Evolutionary conservation across 192 early-diverging fungal species (phyloP).

Genomic region (Martensiomyces pterosporus): DNA sequence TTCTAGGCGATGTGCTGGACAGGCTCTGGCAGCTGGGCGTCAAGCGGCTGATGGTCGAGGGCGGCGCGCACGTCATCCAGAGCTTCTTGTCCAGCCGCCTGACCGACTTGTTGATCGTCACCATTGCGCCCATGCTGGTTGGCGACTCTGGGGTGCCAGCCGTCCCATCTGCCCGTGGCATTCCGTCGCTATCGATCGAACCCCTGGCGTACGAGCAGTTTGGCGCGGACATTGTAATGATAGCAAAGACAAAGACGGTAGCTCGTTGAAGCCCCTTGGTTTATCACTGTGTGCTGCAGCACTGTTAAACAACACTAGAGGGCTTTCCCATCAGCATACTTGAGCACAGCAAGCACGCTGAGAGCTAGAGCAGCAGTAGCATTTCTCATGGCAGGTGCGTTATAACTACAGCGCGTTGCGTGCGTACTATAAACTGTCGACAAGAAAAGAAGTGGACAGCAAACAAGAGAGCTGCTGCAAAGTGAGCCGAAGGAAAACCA

Average conservation of each 20-base stretch:
- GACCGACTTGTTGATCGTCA: slow-evolving; percentile 51
- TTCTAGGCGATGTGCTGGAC: slow-evolving; percentile 13
- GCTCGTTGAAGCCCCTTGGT: neutral
- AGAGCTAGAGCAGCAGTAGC: neutral
- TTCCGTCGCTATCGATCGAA: slow-evolving; percentile 9
- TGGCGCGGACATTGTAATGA: slow-evolving; percentile 55
- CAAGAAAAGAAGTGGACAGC: too few relatives aligned
- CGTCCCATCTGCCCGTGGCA: slow-evolving; percentile 4
- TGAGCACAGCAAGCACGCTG: neutral
- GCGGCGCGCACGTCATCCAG: slow-evolving; percentile 72
- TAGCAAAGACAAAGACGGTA: slow-evolving; percentile 24
- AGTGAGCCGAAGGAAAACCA: too few relatives aligned
- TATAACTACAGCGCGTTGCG: too few relatives aligned
- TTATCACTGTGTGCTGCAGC: too few relatives aligned
- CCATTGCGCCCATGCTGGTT: slow-evolving; percentile 66
- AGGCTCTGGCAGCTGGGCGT: slow-evolving; percentile 40
- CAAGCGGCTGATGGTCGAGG: slow-evolving; percentile 79
- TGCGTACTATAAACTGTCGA: too few relatives aligned
- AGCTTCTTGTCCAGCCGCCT: slow-evolving; percentile 50
- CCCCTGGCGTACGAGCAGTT: slow-evolving; percentile 45
- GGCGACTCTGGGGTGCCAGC: slow-evolving; percentile 59
- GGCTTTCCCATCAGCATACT: neutral
- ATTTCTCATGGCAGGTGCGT: too few relatives aligned
- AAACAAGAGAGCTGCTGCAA: too few relatives aligned
- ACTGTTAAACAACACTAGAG: neutral